Conservation (phyloP, 2,329 filamentous ascomycete genomes). For the Madurella mycetomatis region DNA sequence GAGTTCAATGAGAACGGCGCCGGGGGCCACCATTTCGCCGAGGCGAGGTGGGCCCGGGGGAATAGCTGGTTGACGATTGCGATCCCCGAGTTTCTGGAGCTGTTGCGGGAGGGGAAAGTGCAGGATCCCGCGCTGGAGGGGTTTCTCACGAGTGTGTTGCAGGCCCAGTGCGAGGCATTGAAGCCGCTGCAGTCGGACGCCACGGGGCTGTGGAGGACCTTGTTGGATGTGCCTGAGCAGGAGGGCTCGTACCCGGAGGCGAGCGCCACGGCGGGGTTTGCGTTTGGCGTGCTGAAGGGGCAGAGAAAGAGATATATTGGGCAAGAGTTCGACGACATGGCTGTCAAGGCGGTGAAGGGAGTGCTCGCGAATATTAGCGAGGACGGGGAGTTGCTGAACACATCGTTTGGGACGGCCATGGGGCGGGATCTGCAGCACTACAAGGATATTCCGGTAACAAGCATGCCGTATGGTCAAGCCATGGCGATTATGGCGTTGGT, state of each 20-base stretch:
- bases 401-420: conserved; percentile 77
- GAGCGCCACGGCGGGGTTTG: conserved; percentile 75
- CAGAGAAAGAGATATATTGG: conserved; percentile 65
- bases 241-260: conserved; percentile 72
- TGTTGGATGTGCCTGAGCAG: conserved; percentile 61
- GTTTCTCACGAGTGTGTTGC: conserved; percentile 58
- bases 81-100: conserved; percentile 76
- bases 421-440: conserved; percentile 70
- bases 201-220: conserved; percentile 68
- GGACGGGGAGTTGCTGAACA: conserved; percentile 66
- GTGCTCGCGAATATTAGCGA: conserved; percentile 62
- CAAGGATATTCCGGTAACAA: conserved; percentile 69
- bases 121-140: conserved; percentile 58
- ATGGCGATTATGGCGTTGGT: conserved; percentile 81
- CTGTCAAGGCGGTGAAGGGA: conserved; percentile 61
- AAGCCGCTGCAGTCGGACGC: conserved; percentile 50
- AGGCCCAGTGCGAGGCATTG: conserved; percentile 65
- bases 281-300: conserved; percentile 73
- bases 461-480: conserved; percentile 80
- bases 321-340: conserved; percentile 55
- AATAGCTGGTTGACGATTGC: conserved; percentile 77
- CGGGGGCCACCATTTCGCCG: conserved; percentile 58
- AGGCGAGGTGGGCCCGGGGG: conserved; percentile 47
- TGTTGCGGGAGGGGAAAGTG: conserved; percentile 54
- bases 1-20: conserved; percentile 54